phyloP scores from a whole-genome alignment of 2,329 filamentous ascomycete genomes.

The Aspergillus vadensis region DNA sequence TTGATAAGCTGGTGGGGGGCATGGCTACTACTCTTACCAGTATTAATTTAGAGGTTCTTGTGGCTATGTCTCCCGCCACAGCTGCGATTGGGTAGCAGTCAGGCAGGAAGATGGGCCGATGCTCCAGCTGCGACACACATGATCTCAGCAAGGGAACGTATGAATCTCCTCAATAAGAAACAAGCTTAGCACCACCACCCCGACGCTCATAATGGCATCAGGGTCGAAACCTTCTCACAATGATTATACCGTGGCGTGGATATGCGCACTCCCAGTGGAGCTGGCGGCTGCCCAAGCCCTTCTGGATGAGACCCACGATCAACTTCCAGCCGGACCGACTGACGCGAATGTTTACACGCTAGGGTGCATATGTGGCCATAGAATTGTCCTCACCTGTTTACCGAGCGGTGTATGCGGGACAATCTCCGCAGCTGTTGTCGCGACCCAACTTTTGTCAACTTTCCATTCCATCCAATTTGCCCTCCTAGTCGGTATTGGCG shows the following conservation, averaged over 20 bases:
- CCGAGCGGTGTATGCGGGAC: neutral
- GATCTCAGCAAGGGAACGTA: too few relatives aligned
- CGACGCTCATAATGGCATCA: too few relatives aligned
- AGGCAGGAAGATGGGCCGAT: too few relatives aligned
- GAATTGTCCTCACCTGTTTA: neutral
- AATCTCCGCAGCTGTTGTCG: neutral
- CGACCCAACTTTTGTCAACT: neutral
- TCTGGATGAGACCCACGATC: neutral
- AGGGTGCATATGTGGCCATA: neutral
- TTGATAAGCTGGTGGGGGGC: too few relatives aligned
- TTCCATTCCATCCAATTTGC: neutral
- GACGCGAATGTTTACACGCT: neutral
- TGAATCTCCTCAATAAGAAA: too few relatives aligned
- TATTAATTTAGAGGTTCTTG: too few relatives aligned
- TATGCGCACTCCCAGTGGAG: neutral
- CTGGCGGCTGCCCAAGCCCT: neutral
- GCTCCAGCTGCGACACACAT: too few relatives aligned
- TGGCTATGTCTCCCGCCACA: too few relatives aligned
- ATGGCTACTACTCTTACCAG: too few relatives aligned
- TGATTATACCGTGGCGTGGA: neutral
- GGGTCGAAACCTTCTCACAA: neutral
- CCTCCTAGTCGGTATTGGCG: neutral
- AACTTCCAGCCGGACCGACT: neutral
- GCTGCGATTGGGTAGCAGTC: too few relatives aligned
- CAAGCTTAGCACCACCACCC: too few relatives aligned